phyloP scores from a whole-genome alignment of 1,284 basidiomycete genomes.

The Irpex rosettiformis region DNA sequence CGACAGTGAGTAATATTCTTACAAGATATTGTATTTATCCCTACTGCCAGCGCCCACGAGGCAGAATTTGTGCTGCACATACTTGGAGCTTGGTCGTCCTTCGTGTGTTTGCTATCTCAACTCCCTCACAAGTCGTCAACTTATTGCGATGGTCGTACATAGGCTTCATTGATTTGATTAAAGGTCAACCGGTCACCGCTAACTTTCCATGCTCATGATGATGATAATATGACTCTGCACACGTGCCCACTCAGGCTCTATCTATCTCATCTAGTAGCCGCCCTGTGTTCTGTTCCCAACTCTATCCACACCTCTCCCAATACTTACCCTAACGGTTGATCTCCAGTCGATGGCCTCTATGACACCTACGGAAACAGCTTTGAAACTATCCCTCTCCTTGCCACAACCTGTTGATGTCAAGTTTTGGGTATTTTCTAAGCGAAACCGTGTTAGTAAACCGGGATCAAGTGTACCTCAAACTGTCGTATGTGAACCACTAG shows the following conservation, averaged over 20 bases:
- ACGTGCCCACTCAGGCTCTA: background rate
- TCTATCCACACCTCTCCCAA: background rate
- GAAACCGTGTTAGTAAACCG: slow-evolving; percentile 1
- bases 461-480: slow-evolving; percentile 6
- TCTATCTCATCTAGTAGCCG: background rate
- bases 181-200: no score
- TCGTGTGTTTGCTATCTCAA: no score
- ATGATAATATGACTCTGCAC: no score
- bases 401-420: slow-evolving; percentile 20
- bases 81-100: no score
- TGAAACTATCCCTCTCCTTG: slow-evolving; percentile 13
- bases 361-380: slow-evolving; percentile 9
- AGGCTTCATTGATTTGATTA: no score
- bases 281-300: background rate
- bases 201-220: no score
- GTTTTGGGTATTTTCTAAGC: slow-evolving; percentile 21
- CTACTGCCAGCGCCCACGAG: no score
- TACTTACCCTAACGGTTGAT: background rate
- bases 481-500: slow-evolving; percentile 18
- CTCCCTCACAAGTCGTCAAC: no score
- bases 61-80: no score
- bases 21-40: no score
- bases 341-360: background rate
- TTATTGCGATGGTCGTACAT: no score
- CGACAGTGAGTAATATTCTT: no score